Evolutionary conservation across 2,329 filamentous ascomycete genomes (phyloP), one percentile per base, ranked within the genome.

Genomic region (Canariomyces notabilis): DNA sequence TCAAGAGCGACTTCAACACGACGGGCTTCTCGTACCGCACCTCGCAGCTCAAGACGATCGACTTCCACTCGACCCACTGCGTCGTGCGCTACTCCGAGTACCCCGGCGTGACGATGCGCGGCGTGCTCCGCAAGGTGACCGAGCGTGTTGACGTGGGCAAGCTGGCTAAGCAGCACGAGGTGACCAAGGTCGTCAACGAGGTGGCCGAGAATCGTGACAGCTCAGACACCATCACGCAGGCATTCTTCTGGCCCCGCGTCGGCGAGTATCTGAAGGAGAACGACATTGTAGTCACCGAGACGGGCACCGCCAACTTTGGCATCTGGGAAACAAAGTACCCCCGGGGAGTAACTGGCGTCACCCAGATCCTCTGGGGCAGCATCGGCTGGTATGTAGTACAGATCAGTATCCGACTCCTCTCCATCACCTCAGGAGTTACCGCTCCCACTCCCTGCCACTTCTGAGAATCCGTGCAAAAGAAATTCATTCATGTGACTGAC

Each of bases 311-410:
- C 48, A 91, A 89, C 68, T 91, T 94, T 63, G 89, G 89, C 46
- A 87, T 93, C 58, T 89, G 86, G 80, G 87, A 90, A 48, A 90
- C 88, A 4, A 78, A 79, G 34, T 93, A 95, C 69, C 89, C 89
- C 0, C 63, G 72, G 2, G 75, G 77, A n/a, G 85, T 90, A n/a
- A 87, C 79, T 6, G 86, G 85, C 15, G 79, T 95, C 59, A 89
- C 80, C 42, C 88, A 93, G 61, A 83, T 87, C 2, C 78, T 93
- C 11, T 68, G 88, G 87, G 63, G 87, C 68, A 79, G 75, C 54
- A 80, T 81, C 48, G 77, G 77, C 18, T 81, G 76, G 76, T 76
- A 77, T 4, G 75, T 80, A 15, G 76, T n/a, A n/a, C n/a, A n/a
- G n/a, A n/a, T n/a, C n/a, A n/a, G n/a, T n/a, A n/a, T n/a, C n/a